These are phyloP conservation scores for Pleurotus eryngii DNA, from an alignment of 768 basidiomycete genomes.

Conservation along the genomic window DNA sequence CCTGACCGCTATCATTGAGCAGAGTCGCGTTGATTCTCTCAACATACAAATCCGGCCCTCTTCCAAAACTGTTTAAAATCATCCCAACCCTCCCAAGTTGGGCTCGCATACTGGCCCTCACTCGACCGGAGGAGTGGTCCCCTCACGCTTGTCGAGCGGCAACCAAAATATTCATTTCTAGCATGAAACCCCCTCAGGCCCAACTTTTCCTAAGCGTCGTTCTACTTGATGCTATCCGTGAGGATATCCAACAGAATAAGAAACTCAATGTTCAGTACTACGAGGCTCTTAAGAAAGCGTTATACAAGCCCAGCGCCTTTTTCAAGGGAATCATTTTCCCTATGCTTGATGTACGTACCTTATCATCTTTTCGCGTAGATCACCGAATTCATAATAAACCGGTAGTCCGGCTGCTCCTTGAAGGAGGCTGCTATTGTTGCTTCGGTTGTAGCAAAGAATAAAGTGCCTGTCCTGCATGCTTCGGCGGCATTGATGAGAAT, in stretches of 20 bases:
- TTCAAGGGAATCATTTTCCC: constrained; percentile 99
- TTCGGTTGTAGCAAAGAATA: constrained; percentile 85
- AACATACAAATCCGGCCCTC: constrained; percentile 88
- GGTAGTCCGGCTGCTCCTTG: constrained; percentile 72
- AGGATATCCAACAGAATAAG: constrained; percentile 82
- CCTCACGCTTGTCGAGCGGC: constrained; percentile 94
- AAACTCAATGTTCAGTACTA: constrained; percentile 94
- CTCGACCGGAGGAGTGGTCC: constrained; percentile 90
- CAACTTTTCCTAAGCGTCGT: constrained; percentile 92
- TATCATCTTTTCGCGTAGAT: background rate
- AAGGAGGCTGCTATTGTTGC: constrained; percentile 95
- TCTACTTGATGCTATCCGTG: constrained; percentile 82
- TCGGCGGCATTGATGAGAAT: constrained; percentile 92
- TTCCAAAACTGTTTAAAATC: constrained; percentile 98
- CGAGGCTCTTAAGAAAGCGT: constrained; percentile 83
- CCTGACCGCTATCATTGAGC: background rate
- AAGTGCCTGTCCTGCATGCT: constrained; percentile 94
- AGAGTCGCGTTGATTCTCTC: constrained; percentile 86
- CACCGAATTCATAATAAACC: constrained; percentile 3
- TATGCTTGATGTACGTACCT: constrained; percentile 72
- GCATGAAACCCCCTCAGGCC: constrained; percentile 93
- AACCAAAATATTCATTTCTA: constrained; percentile 93
- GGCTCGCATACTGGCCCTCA: constrained; percentile 93
- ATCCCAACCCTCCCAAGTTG: constrained; percentile 94
- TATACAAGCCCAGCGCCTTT: constrained; percentile 97